Conservation (phyloP, 768 basidiomycete genomes). For the Chlorophyllum brunneum region DNA sequence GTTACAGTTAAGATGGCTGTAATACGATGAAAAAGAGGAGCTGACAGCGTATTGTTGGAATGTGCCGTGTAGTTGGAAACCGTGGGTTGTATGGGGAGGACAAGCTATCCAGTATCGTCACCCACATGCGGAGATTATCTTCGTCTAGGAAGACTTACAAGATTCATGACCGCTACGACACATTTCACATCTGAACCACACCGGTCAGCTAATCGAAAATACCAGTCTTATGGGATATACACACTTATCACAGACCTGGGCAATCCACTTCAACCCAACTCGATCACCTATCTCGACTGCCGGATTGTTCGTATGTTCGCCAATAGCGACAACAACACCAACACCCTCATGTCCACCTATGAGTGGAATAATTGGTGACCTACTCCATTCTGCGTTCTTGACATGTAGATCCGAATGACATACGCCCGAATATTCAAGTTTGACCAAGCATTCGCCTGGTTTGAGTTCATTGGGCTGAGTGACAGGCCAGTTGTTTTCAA, state of each 20-base stretch:
- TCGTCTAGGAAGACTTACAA: constrained; percentile 34
- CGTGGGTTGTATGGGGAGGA: constrained; percentile 31
- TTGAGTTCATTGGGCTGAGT: constrained; percentile 49
- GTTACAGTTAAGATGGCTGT: background rate
- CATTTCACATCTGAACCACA: constrained; percentile 71
- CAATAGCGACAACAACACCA: constrained; percentile 78
- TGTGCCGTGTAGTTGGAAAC: constrained; percentile 74
- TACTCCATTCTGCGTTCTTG: constrained; percentile 75
- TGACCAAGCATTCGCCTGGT: constrained; percentile 72
- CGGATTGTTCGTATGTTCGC: constrained; percentile 49
- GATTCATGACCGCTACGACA: constrained; percentile 75
- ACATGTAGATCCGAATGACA: constrained; percentile 85
- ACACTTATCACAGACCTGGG: constrained; percentile 41
- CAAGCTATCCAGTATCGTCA: background rate
- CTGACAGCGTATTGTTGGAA: constrained; percentile 67
- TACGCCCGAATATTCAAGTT: constrained; percentile 73
- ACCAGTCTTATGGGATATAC: background rate
- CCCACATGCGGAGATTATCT: background rate
- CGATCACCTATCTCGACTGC: constrained; percentile 73
- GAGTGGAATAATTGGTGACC: constrained; percentile 57
- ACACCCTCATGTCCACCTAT: constrained; percentile 87
- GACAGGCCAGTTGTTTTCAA: constrained; percentile 50
- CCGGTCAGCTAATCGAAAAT: background rate
- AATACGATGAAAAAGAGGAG: background rate
- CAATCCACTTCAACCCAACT: constrained; percentile 82